Conservation (phyloP, 768 basidiomycete species). For the Amanita pallidorosea region DNA sequence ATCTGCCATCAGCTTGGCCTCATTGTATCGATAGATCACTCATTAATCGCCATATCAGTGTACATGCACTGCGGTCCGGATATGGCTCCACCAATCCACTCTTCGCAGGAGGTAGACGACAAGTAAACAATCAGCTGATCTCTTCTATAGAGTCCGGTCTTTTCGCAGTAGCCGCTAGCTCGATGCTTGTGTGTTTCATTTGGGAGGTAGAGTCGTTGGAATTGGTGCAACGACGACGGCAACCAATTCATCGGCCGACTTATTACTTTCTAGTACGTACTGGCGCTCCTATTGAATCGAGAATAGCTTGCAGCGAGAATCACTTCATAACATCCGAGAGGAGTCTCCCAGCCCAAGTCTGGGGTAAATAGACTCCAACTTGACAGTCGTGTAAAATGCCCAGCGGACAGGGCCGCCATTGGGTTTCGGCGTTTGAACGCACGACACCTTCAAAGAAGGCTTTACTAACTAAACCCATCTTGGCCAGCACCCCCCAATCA, state of each 20-base stretch:
- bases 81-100: neutral
- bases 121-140: too few relatives aligned
- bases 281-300: neutral
- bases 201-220: too few relatives aligned
- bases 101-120: neutral
- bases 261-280: too few relatives aligned
- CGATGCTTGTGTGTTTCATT: too few relatives aligned
- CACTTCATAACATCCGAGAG: neutral
- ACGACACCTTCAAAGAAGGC: neutral
- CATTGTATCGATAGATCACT: too few relatives aligned
- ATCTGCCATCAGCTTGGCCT: neutral
- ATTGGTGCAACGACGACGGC: neutral
- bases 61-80: neutral
- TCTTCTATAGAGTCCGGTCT: too few relatives aligned
- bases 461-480: neutral
- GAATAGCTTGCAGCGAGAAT: neutral
- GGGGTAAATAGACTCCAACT: slow-evolving; percentile 1
- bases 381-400: neutral
- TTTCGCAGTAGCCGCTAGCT: too few relatives aligned
- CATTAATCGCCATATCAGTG: too few relatives aligned
- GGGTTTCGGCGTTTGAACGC: neutral
- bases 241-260: neutral
- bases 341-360: neutral
- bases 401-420: neutral
- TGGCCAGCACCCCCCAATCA: neutral